Evolutionary conservation across 495 filamentous ascomycete genomes (phyloP), one percentile per base, ranked within the genome.

Genomic region (Niebla homalea): DNA sequence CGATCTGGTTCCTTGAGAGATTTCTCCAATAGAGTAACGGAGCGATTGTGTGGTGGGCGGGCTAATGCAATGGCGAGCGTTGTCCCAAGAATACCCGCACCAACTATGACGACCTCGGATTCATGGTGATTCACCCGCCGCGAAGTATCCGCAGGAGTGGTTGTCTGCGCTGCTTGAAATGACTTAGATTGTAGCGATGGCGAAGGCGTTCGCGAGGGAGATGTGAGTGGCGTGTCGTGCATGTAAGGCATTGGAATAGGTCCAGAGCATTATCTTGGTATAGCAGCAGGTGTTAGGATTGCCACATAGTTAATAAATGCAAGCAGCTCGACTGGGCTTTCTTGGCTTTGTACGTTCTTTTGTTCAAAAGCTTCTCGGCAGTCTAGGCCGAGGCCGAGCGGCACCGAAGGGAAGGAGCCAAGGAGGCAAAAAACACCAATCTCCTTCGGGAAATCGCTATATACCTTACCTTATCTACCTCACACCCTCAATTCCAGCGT

Each of bases 1-100:
- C 92, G 81, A 70, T 97, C 87, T 12, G 92, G 92, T 69, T 96
- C 86, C 67, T 90, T 89, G 63, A 95, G 70, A 65, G 83, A 90
- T 55, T 73, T 73, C 67, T 98, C 92, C 19, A 98, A 76, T 44
- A 98, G 69, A n/a, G 94, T 75, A 15, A 98, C 89, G 61, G 82
- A 90, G 35, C 92, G 80, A 12, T 89, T 89, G 64, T 97, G 93
- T 41, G 77, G 77, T 12, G 80, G 81, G 36, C 90, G 76, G 25
- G 89, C 83, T 42, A 84, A 77, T 5, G 93, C 80, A n/a, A 88
- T 72, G 5, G 93, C 89, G 56, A 89, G 69, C 6, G 92, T 87
- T 63, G 87, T 93, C 18, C 92, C 92, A 38, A 94, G 73, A 48
- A 97, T 73, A 45, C 92, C 92, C 0, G 87, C 92, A 54, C 92